Base-by-base conservation (phyloP, 1,139 yeast species). In the Geotrichum candidum region DNA sequence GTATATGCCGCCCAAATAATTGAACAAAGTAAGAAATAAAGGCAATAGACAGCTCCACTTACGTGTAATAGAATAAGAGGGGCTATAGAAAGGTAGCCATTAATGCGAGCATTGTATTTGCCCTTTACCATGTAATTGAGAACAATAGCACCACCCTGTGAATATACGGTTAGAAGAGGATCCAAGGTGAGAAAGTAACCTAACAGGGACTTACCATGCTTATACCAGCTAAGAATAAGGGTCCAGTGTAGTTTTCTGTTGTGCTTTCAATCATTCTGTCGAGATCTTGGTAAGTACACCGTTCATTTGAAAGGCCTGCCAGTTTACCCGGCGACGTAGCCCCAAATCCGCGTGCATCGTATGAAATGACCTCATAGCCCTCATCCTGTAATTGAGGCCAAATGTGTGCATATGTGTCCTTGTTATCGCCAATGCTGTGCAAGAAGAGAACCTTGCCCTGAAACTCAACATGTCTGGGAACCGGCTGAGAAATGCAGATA, bases 301-400 rank as follows among this genome's bases (percentile, higher is more conserved):
- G 70, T 67, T 90, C 96, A 70, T 86, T 80, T 3, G 95, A 86
- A 57, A 76, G 72, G 7, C 97, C 97, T 59, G 79, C 79, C 4
- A 78, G 76, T 57, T 81, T 79, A n/a, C 84, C 84, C 54, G 68
- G 61, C 46, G 66, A 62, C 0, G 97, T 88, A 59, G 79, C 81
- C 6, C 97, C 97, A 13, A 92, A 86, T 0, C 98, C 98, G 68
- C 97, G 82, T 75, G 90, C 97, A 72, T 89, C 96, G 72, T 84
- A 91, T 67, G 84, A 83, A 69, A 87, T 86, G 1, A 86, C 81
- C 68, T 89, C 95, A 72, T 83, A 88, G 1, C 97, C 97, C 3
- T 70, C 68, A 38, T 72, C 72, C 1, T 85, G 78, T 58, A 90
- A 73, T 7, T 77, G 75, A 65, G 89, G 91, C 73, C 85, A 84